Percentiles rank a stretch among this genome's conserved stretches.
phyloP scores from a whole-genome alignment of 306 rosid species.

The Fragaria iinumae region DNA sequence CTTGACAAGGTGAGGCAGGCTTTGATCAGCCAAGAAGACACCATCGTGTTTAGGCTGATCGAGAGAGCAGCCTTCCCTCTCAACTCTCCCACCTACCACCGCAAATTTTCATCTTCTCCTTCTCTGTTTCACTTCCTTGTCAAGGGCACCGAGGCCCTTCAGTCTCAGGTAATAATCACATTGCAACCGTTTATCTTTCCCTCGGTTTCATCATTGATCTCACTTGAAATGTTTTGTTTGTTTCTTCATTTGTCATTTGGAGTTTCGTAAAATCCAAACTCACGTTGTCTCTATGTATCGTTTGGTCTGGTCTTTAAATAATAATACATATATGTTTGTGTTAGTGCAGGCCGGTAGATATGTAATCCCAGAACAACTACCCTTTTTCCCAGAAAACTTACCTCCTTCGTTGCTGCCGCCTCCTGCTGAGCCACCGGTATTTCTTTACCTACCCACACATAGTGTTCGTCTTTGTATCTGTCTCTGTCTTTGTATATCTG shows the following conservation, averaged over 20 bases:
- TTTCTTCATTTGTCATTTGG: neutral
- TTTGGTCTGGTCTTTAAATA: neutral
- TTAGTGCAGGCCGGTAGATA: slow-evolving; percentile 74
- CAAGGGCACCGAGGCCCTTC: slow-evolving; percentile 56
- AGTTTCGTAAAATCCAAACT: neutral
- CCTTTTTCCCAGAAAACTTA: slow-evolving; percentile 64
- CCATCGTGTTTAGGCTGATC: slow-evolving; percentile 62
- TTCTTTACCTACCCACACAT: neutral
- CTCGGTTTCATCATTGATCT: neutral
- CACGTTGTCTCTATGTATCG: neutral
- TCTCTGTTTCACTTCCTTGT: slow-evolving; percentile 57
- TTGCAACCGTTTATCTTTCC: neutral
- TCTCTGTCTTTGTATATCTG: neutral
- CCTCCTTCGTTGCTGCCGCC: slow-evolving; percentile 51
- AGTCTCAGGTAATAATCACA: slow-evolving; percentile 51
- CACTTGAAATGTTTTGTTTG: slow-evolving; percentile 18
- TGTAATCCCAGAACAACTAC: slow-evolving; percentile 72
- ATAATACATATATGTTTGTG: neutral
- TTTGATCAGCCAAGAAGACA: slow-evolving; percentile 76
- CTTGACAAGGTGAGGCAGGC: slow-evolving; percentile 59
- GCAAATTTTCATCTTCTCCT: slow-evolving; percentile 27
- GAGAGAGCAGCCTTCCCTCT: slow-evolving; percentile 68
- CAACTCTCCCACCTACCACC: slow-evolving; percentile 53
- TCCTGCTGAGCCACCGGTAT: slow-evolving; percentile 54
- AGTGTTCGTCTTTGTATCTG: neutral